Evolutionary conservation across 1,284 basidiomycete species (phyloP).

Genomic region (Wallemia mellicola): DNA sequence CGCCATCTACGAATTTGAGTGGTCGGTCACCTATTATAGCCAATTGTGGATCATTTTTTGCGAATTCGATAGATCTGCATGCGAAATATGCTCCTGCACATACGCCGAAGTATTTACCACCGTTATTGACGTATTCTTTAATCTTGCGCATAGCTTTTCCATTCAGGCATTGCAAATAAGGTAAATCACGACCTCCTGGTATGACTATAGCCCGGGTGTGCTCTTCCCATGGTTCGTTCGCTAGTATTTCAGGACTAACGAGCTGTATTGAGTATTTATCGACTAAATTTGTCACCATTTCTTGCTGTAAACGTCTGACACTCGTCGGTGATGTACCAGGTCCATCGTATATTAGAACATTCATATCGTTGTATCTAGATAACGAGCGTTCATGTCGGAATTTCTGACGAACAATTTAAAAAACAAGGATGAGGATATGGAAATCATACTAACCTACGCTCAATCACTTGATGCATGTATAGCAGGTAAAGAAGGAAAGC

Average conservation of each 20-base stretch:
- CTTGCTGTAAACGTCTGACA: too few species aligned
- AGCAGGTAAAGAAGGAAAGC: conserved; percentile 37
- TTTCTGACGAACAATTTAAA: neutral
- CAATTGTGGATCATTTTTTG: conserved; percentile 18
- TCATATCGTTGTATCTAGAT: neutral
- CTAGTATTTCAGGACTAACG: conserved; percentile 27
- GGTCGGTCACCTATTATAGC: conserved; percentile 23
- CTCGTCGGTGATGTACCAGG: neutral
- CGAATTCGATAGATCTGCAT: conserved; percentile 20
- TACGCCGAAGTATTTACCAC: conserved; percentile 38
- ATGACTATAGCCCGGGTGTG: conserved; percentile 48
- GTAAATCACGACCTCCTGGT: conserved; percentile 27
- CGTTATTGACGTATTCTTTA: conserved; percentile 29
- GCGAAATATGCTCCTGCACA: conserved; percentile 30
- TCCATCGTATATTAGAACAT: neutral
- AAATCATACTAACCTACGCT: conserved; percentile 64
- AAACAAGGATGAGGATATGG: conserved; percentile 1
- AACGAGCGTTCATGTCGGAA: neutral
- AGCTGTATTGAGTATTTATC: conserved; percentile 51
- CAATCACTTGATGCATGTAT: conserved; percentile 85
- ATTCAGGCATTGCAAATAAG: conserved; percentile 22
- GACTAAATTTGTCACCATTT: too few species aligned
- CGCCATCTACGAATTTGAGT: conserved; percentile 27
- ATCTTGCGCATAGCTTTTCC: conserved; percentile 20
- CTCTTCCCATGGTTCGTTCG: conserved; percentile 38